Base-by-base conservation (phyloP, 371 early-diverging fungal genomes). In the Mucor indicus region DNA sequence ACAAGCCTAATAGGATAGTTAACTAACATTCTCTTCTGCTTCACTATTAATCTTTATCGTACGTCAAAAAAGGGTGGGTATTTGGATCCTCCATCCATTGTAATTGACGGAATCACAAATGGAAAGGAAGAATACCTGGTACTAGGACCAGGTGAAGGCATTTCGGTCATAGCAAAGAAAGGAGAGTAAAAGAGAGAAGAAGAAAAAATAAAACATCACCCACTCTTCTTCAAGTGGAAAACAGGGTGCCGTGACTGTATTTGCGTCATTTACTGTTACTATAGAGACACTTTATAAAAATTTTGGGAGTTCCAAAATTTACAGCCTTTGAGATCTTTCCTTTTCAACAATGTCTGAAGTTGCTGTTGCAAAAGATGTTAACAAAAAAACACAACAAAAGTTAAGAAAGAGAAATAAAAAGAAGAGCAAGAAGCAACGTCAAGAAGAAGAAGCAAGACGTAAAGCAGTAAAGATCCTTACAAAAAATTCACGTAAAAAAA, bases 11-110 rank as follows among this genome's bases (percentile, higher is more conserved):
- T 29, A 43, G 29, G 35, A 33, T 19, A 38, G 43, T 23, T 8
- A 41, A 35, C 33, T 16, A 23, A 19, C n/a, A 23, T 24, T 10
- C 11, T n/a, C 3, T 16, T 27, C 10, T 25, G 13, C 29, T 20
- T 4, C 17, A 43, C 37, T 40, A 12, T 0, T 22, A 13, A 6
- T 29, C 13, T 24, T 25, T 11, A 30, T 37, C 55, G 43, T 70
- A 75, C 75, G 53, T 75, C 75, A 55, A 75, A 60, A 44, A 56
- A 71, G 11, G 75, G 75, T 15, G 75, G 75, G 57, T 62, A 75
- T 56, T 50, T 55, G 11, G 44, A 29, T n/a, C 53, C 53, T 38
- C 50, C 64, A 46, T 60, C 64, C 22, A 40, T 44, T 8, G 30
- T 32, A 13, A 64, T 50, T 13, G 67, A 72, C 13, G 64, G 60